phyloP scores from a whole-genome alignment of 1,284 basidiomycete species.

The Trametes polyzona region DNA sequence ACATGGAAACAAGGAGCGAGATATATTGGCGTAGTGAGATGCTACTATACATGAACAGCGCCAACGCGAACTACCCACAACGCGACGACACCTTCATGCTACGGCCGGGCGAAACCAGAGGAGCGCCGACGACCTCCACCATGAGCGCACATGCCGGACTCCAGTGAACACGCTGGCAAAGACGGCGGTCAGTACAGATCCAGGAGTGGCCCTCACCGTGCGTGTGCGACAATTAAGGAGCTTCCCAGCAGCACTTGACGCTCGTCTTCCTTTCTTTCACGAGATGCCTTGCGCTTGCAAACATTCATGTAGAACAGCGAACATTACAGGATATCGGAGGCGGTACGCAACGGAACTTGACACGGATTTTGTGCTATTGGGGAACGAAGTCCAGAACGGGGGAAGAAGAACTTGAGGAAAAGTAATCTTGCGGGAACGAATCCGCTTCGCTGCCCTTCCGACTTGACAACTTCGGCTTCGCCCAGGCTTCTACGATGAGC shows the following conservation, averaged over 20 bases:
- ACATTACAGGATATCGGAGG: conserved; percentile 30
- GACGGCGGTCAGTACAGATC: neutral
- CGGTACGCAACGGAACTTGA: conserved; percentile 46
- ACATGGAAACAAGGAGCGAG: too few species aligned
- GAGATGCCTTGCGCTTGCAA: conserved; percentile 30
- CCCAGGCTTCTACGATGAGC: conserved; percentile 29
- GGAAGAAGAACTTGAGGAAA: conserved; percentile 37
- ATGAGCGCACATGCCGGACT: neutral
- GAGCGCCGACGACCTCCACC: too few species aligned
- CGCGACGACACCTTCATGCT: too few species aligned
- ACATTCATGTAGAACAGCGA: conserved; percentile 30
- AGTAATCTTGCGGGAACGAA: conserved; percentile 34
- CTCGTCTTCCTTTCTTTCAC: conserved; percentile 20
- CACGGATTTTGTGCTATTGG: conserved; percentile 47
- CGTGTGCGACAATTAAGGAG: neutral
- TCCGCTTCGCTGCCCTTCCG: conserved; percentile 34
- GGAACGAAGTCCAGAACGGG: conserved; percentile 33
- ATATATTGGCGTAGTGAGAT: too few species aligned
- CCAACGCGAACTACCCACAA: too few species aligned
- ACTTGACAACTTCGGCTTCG: conserved; percentile 34
- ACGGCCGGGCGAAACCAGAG: too few species aligned
- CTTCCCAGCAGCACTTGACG: neutral
- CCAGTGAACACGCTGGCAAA: neutral
- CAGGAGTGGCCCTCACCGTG: neutral
- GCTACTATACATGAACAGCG: too few species aligned